Evolutionary conservation across 2,329 filamentous ascomycete genomes (phyloP).

Genomic region (Corinectria fuckeliana): DNA sequence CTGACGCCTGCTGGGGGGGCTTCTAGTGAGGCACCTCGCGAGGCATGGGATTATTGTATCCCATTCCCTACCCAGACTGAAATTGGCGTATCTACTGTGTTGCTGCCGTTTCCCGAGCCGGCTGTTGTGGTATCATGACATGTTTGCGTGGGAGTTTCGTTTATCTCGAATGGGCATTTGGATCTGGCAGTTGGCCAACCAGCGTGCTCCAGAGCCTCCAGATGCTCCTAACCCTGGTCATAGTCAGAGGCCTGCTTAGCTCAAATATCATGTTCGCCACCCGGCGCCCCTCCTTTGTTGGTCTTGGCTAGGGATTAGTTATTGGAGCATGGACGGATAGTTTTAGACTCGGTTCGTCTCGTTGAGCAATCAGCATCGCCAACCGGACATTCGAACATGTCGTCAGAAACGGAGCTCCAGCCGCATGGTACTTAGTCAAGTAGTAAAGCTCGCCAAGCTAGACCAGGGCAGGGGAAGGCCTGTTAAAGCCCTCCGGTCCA

Average conservation of each 20-base stretch:
- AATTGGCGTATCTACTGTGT: neutral
- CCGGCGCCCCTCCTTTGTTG: slow-evolving; percentile 19
- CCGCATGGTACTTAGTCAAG: too few relatives aligned
- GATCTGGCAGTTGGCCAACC: slow-evolving; percentile 34
- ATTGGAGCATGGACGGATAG: neutral
- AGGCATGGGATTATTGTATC: neutral
- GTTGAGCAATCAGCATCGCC: neutral
- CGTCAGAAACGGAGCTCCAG: slow-evolving; percentile 5
- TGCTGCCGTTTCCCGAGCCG: neutral
- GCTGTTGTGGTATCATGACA: neutral
- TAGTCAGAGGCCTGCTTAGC: slow-evolving; percentile 18
- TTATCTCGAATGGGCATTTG: slow-evolving; percentile 31
- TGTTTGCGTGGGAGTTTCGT: slow-evolving; percentile 17
- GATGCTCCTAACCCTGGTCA: slow-evolving; percentile 22
- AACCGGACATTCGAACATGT: neutral
- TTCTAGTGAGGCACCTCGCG: slow-evolving; percentile 2
- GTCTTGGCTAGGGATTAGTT: slow-evolving; percentile 11
- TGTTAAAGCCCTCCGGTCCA: slow-evolving; percentile 1
- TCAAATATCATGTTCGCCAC: slow-evolving; percentile 24
- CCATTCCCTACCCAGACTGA: slow-evolving; percentile 5
- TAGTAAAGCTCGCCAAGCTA: neutral
- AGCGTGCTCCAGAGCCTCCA: slow-evolving; percentile 17
- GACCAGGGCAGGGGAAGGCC: neutral
- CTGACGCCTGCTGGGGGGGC: neutral
- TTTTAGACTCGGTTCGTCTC: slow-evolving; percentile 8